Conservation (phyloP, 495 filamentous ascomycete genomes). For the Lophiostoma macrostomum region DNA sequence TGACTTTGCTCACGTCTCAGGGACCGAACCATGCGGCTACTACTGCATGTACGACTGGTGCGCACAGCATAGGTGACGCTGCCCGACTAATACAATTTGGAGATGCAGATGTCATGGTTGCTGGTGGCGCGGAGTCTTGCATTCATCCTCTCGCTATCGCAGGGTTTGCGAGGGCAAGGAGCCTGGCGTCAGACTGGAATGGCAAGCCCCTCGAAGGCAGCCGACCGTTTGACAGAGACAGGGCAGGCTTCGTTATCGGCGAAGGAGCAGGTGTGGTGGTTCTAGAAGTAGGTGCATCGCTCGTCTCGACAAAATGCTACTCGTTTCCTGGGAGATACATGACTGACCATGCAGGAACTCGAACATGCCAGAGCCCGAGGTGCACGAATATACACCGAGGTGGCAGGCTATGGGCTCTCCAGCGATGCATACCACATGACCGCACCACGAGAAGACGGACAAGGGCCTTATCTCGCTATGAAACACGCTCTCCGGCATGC, state of each 20-base stretch:
- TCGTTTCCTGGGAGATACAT: no score
- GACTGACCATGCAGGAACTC: no score
- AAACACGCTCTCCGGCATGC: conserved; percentile 75
- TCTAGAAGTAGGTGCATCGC: conserved; percentile 58
- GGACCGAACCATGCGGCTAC: conserved; percentile 90
- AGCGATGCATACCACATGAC: conserved; percentile 92
- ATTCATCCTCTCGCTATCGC: conserved; percentile 92
- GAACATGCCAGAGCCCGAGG: conserved; percentile 79
- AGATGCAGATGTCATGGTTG: conserved; percentile 92
- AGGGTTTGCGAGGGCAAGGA: conserved; percentile 84
- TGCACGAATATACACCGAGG: conserved; percentile 82
- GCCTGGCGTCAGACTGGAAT: conserved; percentile 78
- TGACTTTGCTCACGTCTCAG: conserved; percentile 37
- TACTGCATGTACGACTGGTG: conserved; percentile 92
- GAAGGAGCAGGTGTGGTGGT: conserved; percentile 88
- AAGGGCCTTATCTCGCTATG: conserved; percentile 82
- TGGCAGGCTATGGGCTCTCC: conserved; percentile 82
- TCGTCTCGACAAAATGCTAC: background rate
- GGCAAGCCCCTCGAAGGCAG: conserved; percentile 68
- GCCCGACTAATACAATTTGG: conserved; percentile 84
- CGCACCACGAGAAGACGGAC: conserved; percentile 75
- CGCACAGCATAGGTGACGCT: conserved; percentile 91
- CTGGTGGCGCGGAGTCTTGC: conserved; percentile 90
- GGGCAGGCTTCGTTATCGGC: conserved; percentile 85
- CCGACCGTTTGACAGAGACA: conserved; percentile 80